phyloP scores from a whole-genome alignment of 495 filamentous ascomycete species.

The Tetracladium setigerum region DNA sequence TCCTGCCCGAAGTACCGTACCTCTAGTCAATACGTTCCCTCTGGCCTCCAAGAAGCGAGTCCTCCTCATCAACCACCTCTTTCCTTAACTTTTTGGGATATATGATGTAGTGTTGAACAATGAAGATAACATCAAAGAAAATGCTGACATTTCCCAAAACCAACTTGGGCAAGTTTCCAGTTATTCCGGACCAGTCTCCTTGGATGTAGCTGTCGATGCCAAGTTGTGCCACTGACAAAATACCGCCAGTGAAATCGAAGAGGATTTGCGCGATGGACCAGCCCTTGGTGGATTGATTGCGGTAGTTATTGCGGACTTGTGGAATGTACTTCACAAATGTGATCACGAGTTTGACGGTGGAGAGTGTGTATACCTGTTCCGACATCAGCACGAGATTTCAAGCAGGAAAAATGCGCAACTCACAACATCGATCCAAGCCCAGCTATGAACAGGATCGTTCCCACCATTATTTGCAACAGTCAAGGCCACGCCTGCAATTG shows the following conservation, averaged over 20 bases:
- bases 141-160: conserved; percentile 75
- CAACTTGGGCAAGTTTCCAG: conserved; percentile 89
- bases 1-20: no score
- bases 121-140: conserved; percentile 79
- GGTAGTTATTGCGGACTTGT: conserved; percentile 75
- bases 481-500: conserved; percentile 44
- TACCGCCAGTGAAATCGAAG: conserved; percentile 73
- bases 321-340: conserved; percentile 90
- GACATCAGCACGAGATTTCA: conserved; percentile 23
- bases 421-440: conserved; percentile 79
- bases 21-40: not conserved
- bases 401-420: conserved; percentile 24
- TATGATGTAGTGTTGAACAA: conserved; percentile 78
- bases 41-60: conserved; percentile 15
- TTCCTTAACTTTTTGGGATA: conserved; percentile 38
- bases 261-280: conserved; percentile 84
- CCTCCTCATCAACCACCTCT: conserved; percentile 7
- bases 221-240: conserved; percentile 77
- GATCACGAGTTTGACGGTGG: conserved; percentile 82
- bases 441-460: conserved; percentile 43
- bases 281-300: conserved; percentile 72
- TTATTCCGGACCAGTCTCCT: conserved; percentile 79
- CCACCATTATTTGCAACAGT: conserved; percentile 48
- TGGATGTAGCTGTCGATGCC: conserved; percentile 79
- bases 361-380: conserved; percentile 65